Percentiles rank a stretch among this genome's conserved stretches.
Conservation (phyloP, 23 red algal genomes). For the Gracilaria domingensis region DNA sequence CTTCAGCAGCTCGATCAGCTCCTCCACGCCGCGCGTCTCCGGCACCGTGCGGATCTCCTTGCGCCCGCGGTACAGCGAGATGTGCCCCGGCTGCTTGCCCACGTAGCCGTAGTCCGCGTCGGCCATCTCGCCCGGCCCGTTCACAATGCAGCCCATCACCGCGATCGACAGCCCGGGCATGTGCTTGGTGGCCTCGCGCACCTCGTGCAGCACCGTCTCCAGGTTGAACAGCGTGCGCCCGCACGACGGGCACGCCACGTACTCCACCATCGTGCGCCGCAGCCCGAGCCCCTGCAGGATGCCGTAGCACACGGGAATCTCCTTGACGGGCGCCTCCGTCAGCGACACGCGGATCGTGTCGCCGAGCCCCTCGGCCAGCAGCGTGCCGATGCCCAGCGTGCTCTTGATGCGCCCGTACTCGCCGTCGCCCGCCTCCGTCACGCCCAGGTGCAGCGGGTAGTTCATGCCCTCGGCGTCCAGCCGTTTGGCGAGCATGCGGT, state of each 20-base stretch:
- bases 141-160: slow-evolving; percentile 99
- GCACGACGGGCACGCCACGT: slow-evolving; percentile 99
- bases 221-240: slow-evolving; percentile 98
- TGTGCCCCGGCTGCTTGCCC: slow-evolving; percentile 86
- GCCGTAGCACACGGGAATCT: slow-evolving; percentile 98
- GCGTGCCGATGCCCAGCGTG: slow-evolving; percentile 94
- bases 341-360: slow-evolving; percentile 98
- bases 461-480: slow-evolving; percentile 76
- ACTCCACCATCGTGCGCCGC: slow-evolving; percentile 97
- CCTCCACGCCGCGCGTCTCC: slow-evolving; percentile 87
- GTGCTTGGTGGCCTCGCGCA: slow-evolving; percentile 99
- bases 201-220: slow-evolving; percentile 93
- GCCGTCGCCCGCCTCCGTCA: slow-evolving; percentile 99
- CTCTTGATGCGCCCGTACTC: slow-evolving; percentile 99
- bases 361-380: slow-evolving; percentile 96
- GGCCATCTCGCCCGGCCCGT: slow-evolving; percentile 99
- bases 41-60: slow-evolving; percentile 93
- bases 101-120: slow-evolving; percentile 99
- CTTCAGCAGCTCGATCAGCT: slow-evolving; percentile 90
- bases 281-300: slow-evolving; percentile 97
- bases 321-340: slow-evolving; percentile 97
- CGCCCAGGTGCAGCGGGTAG: slow-evolving; percentile 98
- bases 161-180: slow-evolving; percentile 97
- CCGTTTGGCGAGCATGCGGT: slow-evolving; percentile 84
- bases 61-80: slow-evolving; percentile 93